phyloP scores from a whole-genome alignment of 2,329 filamentous ascomycete genomes.

The Zasmidium angulare region DNA sequence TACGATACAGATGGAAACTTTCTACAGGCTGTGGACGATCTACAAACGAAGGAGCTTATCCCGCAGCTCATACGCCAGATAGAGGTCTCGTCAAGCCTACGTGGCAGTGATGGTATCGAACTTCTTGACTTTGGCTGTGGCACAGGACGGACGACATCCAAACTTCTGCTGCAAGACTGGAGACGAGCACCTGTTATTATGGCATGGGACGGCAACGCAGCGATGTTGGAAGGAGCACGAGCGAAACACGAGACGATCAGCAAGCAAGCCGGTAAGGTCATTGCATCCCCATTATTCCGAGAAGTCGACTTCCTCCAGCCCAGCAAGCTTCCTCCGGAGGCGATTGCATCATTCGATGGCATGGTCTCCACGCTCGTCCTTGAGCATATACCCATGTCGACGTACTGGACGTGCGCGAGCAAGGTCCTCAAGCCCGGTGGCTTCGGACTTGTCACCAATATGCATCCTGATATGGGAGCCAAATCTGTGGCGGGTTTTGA shows the following conservation, averaged over 20 bases:
- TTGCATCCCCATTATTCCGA: slow-evolving; percentile 1
- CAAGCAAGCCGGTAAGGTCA: not conserved
- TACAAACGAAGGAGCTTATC: slow-evolving; percentile 54
- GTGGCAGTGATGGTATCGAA: slow-evolving; percentile 29
- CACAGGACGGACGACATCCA: slow-evolving; percentile 62
- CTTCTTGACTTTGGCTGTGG: slow-evolving; percentile 66
- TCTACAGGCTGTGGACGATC: slow-evolving; percentile 62
- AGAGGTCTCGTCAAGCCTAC: slow-evolving; percentile 20
- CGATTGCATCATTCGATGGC: slow-evolving; percentile 5
- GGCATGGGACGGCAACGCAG: slow-evolving; percentile 17
- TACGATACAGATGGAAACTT: slow-evolving; percentile 69
- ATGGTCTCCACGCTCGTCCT: slow-evolving; percentile 63
- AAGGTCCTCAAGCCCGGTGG: slow-evolving; percentile 47
- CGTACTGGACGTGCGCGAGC: slow-evolving; percentile 51
- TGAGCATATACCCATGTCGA: slow-evolving; percentile 58
- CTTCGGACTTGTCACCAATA: slow-evolving; percentile 63
- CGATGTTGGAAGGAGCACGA: slow-evolving; percentile 44
- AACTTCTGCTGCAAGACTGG: slow-evolving; percentile 42
- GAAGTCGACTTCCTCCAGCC: slow-evolving; percentile 7
- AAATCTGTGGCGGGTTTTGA: slow-evolving; percentile 63
- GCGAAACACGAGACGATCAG: slow-evolving; percentile 8
- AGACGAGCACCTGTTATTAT: slow-evolving; percentile 33
- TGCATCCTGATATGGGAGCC: slow-evolving; percentile 65
- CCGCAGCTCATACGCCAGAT: slow-evolving; percentile 31
- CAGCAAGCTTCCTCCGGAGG: slow-evolving; percentile 12